Evolutionary conservation across 2,329 filamentous ascomycete genomes (phyloP).

Genomic region (Fusarium sp.): DNA sequence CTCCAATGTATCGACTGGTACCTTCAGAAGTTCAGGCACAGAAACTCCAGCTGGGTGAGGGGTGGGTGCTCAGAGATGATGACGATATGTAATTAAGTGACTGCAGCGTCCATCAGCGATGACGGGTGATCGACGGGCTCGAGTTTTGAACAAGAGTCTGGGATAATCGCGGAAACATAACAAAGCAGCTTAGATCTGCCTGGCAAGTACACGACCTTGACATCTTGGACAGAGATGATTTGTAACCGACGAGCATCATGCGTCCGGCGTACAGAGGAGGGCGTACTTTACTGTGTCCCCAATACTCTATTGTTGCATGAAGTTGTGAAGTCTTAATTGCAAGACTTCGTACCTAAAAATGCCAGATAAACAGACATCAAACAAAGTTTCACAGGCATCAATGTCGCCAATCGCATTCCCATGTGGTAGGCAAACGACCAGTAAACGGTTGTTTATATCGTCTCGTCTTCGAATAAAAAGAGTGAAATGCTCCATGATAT

Average conservation of each 20-base stretch:
- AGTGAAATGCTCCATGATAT: not conserved
- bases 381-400: not conserved
- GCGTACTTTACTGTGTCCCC: not conserved
- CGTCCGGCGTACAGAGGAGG: not conserved
- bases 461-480: not conserved
- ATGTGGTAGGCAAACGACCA: not conserved
- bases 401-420: not conserved
- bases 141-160: not conserved
- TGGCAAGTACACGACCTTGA: not conserved
- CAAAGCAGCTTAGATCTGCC: not conserved
- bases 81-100: not conserved
- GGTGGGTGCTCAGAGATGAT: not conserved
- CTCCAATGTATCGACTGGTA: constrained; percentile 26
- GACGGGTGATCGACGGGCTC: not conserved
- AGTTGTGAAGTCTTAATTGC: not conserved
- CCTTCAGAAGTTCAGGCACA: constrained; percentile 8
- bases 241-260: not conserved
- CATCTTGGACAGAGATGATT: not conserved
- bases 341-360: not conserved
- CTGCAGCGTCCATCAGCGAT: not conserved
- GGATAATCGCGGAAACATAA: not conserved
- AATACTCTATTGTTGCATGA: not conserved
- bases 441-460: not conserved
- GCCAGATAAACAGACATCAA: not conserved
- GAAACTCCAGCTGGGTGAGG: not conserved